Evolutionary conservation across 345 rosid genomes (phyloP), one percentile per base, ranked within the genome.

Genomic region (Ailanthus altissimus): DNA sequence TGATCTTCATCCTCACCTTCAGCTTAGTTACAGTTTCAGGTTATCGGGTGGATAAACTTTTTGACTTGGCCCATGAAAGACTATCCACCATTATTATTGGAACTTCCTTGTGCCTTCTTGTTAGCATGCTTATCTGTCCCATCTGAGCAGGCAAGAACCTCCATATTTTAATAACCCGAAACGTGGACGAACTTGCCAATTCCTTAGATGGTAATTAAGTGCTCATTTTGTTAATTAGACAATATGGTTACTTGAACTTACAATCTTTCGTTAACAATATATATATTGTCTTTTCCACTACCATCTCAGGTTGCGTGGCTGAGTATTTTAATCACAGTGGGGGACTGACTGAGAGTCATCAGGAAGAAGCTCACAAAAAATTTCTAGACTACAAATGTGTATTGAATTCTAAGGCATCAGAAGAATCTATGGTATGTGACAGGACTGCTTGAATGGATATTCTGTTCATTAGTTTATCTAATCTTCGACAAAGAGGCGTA

Each of bases 1-100:
- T 82, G 84, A 86, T 86, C 80, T 86, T 86, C 56, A 84, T 86
- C 70, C 87, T 86, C 50, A 86, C 89, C 21, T 86, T 86, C 78
- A 75, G 85, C 78, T 66, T 84, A 47, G 80, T 86, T 1, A 16
- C 85, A 5, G 72, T 86, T 2, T 86, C 89, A 23, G 87, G 89
- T 12, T 81, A 84, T 62, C 75, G 86, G 2, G 84, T 80, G 14
- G 84, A 80, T 40, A 50, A 78, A 72, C 20, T 86, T 42, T 77
- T 86, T 11, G 77, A 56, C 54, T 2, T 84, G 83, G 87, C 84
- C 13, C 76, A 78, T 61, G 74, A 84, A 26, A 86, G 89, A 69
- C 4, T 80, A 5, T 80, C 85, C 32, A 86, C 85, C 38, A 82
- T 84, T 51, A 59, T 81, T 28, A 72, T 84, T 43, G 89, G 89